Evolutionary conservation across 495 filamentous ascomycete species (phyloP).

Genomic region (Friedmanniomyces simplex): DNA sequence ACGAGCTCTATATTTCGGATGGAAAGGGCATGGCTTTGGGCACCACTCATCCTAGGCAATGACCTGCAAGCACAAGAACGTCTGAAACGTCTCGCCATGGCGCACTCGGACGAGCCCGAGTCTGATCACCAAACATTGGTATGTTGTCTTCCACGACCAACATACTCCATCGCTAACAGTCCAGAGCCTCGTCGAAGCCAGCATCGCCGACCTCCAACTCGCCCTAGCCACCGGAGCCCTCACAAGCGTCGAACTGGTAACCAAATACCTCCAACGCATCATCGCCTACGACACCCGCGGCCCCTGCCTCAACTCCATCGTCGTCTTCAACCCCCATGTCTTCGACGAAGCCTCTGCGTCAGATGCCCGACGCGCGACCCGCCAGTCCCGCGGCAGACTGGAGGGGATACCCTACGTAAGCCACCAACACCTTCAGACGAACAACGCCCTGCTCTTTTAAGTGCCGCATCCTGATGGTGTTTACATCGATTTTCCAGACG

Average conservation of each 20-base stretch:
- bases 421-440: background rate
- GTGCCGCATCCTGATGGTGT: too few relatives aligned
- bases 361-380: conserved; percentile 24
- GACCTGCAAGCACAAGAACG: background rate
- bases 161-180: background rate
- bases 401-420: conserved; percentile 28
- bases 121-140: background rate
- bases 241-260: conserved; percentile 23
- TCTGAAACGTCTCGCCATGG: background rate
- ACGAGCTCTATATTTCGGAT: too few relatives aligned
- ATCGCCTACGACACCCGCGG: conserved; percentile 22
- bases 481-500: conserved; percentile 14
- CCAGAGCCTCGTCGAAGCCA: conserved; percentile 24
- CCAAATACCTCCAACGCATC: conserved; percentile 24
- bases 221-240: conserved; percentile 16
- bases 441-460: too few relatives aligned
- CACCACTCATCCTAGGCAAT: background rate
- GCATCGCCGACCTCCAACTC: conserved; percentile 21
- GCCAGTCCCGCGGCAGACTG: conserved; percentile 8
- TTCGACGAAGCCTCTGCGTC: conserved; percentile 31
- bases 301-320: conserved; percentile 27
- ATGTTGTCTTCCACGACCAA: background rate
- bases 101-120: background rate
- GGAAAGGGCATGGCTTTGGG: too few relatives aligned
- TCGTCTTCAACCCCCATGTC: conserved; percentile 26